Evolutionary conservation across 768 basidiomycete species (phyloP), one percentile per base, ranked within the genome.

Genomic region (Mycena vitilis): DNA sequence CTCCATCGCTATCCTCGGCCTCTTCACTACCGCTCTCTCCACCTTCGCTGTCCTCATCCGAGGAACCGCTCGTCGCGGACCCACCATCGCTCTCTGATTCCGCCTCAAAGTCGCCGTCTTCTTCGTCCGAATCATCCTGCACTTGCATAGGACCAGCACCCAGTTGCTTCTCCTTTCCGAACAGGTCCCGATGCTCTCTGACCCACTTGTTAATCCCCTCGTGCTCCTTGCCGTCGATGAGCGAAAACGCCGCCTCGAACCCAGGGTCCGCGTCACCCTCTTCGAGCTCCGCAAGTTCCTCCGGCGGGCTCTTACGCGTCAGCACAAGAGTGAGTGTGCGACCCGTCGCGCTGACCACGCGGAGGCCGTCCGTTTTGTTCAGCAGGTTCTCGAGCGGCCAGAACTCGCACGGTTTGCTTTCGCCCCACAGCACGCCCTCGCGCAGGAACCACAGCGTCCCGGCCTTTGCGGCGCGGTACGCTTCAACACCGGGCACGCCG

Each of bases 321-420:
- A 92, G 71, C 53, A 88, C 81, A 40, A 94, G 84, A 1, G 89
- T 86, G 72, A 90, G 92, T 40, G 87, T 91, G 49, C 91, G 81
- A 5, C 92, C 93, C 9, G 86, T 88, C 16, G 88, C 90, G 25
- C 87, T 88, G 53, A 90, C 79, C 25, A 91, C 76, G 55, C 87
- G 71, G 75, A 88, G 79, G 18, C 83, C 89, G 22, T 87, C 87
- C 30, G 73, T 76, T 65, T 81, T 84, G 59, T 81, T 78, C 20
- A 86, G 75, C n/a, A 94, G 77, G 70, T 90, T 87, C 52, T 83
- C 81, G 25, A 91, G 78, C 4, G 88, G 79, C 89, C 92, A 94
- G 73, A 92, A 94, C 71, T 92, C 90, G 73, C 90, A 92, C 3
- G 91, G 91, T 70, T 91, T 91, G 74, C 86, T 87, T 75, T 93